Evolutionary conservation across 106 monocot genomes (phyloP).

Genomic region (Posidonia australis): DNA sequence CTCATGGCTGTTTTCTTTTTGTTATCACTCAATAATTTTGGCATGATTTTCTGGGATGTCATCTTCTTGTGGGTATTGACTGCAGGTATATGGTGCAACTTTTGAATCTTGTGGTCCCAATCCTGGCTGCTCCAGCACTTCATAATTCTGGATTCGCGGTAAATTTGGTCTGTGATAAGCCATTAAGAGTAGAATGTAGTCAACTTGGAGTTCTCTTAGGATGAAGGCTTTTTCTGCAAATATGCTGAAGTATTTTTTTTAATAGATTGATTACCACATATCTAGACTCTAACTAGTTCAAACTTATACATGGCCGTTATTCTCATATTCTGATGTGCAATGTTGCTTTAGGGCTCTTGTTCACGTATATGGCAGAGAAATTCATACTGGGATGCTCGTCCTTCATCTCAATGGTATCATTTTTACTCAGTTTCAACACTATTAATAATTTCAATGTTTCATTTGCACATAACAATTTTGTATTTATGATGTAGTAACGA

Average conservation of each 20-base stretch:
- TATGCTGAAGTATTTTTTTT: too few species aligned
- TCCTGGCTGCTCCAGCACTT: constrained; percentile 65
- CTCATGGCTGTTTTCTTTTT: neutral
- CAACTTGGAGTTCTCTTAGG: constrained; percentile 1
- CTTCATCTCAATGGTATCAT: constrained; percentile 75
- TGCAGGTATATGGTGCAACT: constrained; percentile 88
- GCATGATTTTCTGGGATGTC: neutral
- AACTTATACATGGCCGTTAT: too few species aligned
- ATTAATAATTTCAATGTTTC: neutral
- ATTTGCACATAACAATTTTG: neutral
- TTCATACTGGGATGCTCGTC: constrained; percentile 89
- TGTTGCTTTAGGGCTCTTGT: constrained; percentile 68
- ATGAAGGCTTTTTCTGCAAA: neutral
- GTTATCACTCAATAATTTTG: neutral
- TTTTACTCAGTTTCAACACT: neutral
- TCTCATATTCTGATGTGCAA: neutral
- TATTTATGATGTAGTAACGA: constrained; percentile 50
- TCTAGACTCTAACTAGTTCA: too few species aligned
- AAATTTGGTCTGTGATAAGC: constrained; percentile 11
- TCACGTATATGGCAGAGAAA: constrained; percentile 94
- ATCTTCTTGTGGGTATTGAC: constrained; percentile 8
- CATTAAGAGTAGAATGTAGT: neutral
- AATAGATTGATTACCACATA: too few species aligned
- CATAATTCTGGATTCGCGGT: constrained; percentile 98
- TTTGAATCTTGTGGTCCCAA: constrained; percentile 62